Evolutionary conservation across 2,329 filamentous ascomycete species (phyloP).

Genomic region (Neospermospora avenae): DNA sequence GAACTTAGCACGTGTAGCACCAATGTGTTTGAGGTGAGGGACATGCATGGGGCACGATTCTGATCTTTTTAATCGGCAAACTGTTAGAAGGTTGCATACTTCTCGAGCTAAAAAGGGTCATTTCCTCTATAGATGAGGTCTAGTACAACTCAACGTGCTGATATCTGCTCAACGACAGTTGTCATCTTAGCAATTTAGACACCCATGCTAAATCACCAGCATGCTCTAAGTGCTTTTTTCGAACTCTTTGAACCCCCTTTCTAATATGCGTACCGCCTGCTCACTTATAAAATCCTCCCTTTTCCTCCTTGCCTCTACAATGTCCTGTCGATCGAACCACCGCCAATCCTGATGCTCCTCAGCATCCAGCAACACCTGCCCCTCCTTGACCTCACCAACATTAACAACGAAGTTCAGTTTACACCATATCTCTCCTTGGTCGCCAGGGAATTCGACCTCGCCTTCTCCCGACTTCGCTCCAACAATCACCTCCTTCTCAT

Average conservation of each 20-base stretch:
- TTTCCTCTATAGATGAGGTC: too few species aligned
- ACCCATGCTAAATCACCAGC: background rate
- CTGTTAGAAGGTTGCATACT: too few species aligned
- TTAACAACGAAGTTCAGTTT: slow-evolving; percentile 20
- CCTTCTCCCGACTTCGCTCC: background rate
- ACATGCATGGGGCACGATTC: too few species aligned
- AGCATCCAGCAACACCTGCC: slow-evolving; percentile 9
- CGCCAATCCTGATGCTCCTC: slow-evolving; percentile 14
- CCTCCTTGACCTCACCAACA: background rate
- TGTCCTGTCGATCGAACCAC: slow-evolving; percentile 14
- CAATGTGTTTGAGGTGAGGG: too few species aligned
- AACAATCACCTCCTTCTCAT: background rate
- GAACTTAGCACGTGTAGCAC: too few species aligned
- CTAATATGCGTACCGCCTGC: background rate
- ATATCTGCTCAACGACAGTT: background rate
- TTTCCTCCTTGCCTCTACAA: background rate
- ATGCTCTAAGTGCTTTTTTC: background rate
- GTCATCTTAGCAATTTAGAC: background rate
- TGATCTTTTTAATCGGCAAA: too few species aligned
- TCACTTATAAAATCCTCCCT: background rate
- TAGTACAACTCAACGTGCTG: too few species aligned
- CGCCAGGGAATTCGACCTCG: background rate
- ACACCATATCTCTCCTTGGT: background rate
- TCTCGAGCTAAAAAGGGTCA: too few species aligned
- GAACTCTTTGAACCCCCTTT: background rate